A percentile compares a stretch with the other conserved stretches of the same genome.
These are phyloP conservation scores for Hemisphaericaspora xylofermentans DNA, from an alignment of 1,139 yeast genomes.

Conservation along the genomic window DNA sequence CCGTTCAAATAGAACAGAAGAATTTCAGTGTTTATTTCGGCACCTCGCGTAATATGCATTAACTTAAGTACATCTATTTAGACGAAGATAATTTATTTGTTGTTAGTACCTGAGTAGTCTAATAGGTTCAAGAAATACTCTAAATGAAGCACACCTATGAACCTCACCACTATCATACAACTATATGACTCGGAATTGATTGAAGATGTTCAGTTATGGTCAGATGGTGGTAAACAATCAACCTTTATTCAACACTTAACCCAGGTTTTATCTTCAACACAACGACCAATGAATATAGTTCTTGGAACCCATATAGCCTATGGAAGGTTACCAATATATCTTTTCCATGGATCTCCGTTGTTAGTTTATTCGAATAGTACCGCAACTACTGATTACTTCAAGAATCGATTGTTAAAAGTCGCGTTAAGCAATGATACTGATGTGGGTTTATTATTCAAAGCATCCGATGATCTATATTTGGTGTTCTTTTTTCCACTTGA, in stretches of 20 bases:
- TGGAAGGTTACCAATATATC: constrained; percentile 29
- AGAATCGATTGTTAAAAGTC: constrained; percentile 18
- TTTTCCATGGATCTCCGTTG: constrained; percentile 25
- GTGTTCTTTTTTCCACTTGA: constrained; percentile 21
- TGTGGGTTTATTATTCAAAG: constrained; percentile 20
- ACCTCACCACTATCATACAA: constrained; percentile 14
- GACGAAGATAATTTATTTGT: too few species aligned
- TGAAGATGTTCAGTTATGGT: constrained; percentile 31
- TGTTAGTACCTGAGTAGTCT: too few species aligned
- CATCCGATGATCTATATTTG: constrained; percentile 17
- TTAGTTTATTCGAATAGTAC: constrained; percentile 27
- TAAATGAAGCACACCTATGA: constrained; percentile 13
- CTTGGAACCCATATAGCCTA: constrained; percentile 19
- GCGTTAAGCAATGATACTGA: constrained; percentile 9
- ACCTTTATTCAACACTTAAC: constrained; percentile 8
- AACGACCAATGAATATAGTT: constrained; percentile 1
- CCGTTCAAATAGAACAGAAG: too few species aligned
- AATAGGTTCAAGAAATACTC: too few species aligned
- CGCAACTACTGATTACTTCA: constrained; percentile 27
- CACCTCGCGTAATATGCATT: too few species aligned
- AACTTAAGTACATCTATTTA: too few species aligned
- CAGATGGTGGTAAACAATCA: constrained; percentile 9
- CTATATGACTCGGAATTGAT: constrained; percentile 14
- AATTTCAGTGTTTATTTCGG: too few species aligned
- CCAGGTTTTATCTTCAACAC: constrained; percentile 8